Base-by-base conservation (phyloP, 1,284 basidiomycete genomes). In the Malassezia pachydermatis region DNA sequence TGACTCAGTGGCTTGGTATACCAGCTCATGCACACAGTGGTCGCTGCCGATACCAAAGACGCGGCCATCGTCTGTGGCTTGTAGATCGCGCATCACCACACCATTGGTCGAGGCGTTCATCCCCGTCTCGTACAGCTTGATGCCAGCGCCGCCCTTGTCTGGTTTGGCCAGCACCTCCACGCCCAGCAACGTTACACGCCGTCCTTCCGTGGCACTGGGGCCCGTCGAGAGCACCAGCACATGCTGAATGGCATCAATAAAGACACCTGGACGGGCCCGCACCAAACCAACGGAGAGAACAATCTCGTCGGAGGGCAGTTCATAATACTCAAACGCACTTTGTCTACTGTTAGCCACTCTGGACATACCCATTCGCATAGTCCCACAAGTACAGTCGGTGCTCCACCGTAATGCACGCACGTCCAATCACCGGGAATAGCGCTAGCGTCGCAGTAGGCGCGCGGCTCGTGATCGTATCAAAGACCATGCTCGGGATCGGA, bases 331-430 rank as follows among this genome's bases (percentile, higher is more conserved):
- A 61, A 89, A 81, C 67, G 87, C 85, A 72, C 84, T 80, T 17
- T 85, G 86, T 59, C 27, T 54, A 45, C 34, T 28, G 42, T 39
- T 42, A 27, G 59, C 17, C 13, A n/a, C 3, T n/a, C 7, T 25
- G 14, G 27, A 77, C 81, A 55, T 63, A 88, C 83, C 86, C 86
- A 65, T 94, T 86, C 41, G 82, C 76, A 73, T 96, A 99, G 73
- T 96, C 88, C 94, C 94, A 98, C 23, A 99, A 76, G 67, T 94
- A 88, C 33, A 99, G 77, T 63, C 87, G 86, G 72, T 92, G 84
- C 75, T 95, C 88, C 55, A 96, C 84, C 9, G 87, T 84, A 60
- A 96, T 86, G 88, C 90, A 99, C 0, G 87, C 90, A 41, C 89
- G 80, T 60, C 88, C 87, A 57, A 98, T 87, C 62, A 90, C 86